phyloP scores from a whole-genome alignment of 352 stramenopile genomes.

The Pythium rishiriense region DNA sequence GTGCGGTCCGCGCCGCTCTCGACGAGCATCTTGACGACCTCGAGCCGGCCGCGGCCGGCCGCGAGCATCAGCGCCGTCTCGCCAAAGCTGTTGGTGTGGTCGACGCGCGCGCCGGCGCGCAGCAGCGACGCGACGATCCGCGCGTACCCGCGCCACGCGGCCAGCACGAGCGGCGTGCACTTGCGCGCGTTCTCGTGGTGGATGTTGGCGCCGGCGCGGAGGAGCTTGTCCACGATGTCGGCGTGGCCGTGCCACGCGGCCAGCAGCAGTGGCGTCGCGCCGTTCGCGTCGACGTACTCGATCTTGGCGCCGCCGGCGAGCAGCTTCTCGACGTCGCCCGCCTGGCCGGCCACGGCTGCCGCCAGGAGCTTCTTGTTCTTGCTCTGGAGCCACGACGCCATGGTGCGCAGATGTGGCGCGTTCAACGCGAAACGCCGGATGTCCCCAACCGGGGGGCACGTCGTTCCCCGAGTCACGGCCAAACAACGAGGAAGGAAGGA shows the following conservation, averaged over 20 bases:
- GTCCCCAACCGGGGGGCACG: background rate
- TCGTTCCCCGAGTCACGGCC: too few species aligned
- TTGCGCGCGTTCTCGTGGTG: slow-evolving; percentile 1
- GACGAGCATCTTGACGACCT: background rate
- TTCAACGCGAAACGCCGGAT: background rate
- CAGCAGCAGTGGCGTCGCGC: slow-evolving; percentile 1
- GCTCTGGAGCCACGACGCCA: slow-evolving; percentile 9
- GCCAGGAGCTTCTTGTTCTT: slow-evolving; percentile 6
- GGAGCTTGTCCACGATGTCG: background rate
- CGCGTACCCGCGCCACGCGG: background rate
- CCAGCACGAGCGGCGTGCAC: background rate
- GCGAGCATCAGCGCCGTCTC: slow-evolving; percentile 10
- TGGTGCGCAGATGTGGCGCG: background rate
- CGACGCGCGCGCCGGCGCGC: background rate
- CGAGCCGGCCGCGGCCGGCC: background rate
- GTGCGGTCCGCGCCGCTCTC: background rate
- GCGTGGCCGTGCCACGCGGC: slow-evolving; percentile 4
- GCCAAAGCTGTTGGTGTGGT: background rate
- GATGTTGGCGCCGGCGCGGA: background rate
- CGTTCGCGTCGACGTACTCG: background rate
- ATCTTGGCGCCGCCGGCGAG: slow-evolving; percentile 7
- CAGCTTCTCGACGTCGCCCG: slow-evolving; percentile 8
- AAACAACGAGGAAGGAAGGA: background rate
- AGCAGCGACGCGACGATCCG: slow-evolving; percentile 4
- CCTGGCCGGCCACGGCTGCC: background rate